Evolutionary conservation across 2,329 filamentous ascomycete genomes (phyloP).

Genomic region (Talaromyces sp.): DNA sequence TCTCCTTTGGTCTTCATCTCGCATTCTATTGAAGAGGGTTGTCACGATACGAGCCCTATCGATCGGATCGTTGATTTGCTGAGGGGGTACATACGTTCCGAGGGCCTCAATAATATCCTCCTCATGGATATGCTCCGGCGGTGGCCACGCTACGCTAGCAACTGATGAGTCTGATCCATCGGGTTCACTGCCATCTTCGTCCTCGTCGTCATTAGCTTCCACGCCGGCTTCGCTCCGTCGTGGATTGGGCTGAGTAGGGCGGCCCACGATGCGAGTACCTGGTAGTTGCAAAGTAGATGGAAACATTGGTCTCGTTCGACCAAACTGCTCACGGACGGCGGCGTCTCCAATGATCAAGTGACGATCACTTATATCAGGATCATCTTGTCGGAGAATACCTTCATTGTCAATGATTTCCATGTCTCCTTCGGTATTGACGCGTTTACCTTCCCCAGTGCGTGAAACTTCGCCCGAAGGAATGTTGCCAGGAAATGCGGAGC

Average conservation of each 20-base stretch:
- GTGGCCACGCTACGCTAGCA: conserved; percentile 42
- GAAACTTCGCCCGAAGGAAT: conserved; percentile 66
- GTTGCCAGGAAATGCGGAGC: conserved; percentile 73
- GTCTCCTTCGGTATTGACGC: conserved; percentile 64
- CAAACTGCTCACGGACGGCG: conserved; percentile 41
- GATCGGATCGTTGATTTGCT: conserved; percentile 47
- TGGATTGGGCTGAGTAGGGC: neutral
- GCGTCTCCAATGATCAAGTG: conserved; percentile 61
- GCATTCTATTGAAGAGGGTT: conserved; percentile 42
- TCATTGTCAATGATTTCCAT: conserved; percentile 64
- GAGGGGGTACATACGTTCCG: conserved; percentile 43
- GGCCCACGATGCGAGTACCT: conserved; percentile 11
- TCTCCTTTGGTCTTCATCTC: conserved; percentile 40
- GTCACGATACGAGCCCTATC: conserved; percentile 45
- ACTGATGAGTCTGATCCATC: conserved; percentile 32
- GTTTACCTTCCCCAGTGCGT: conserved; percentile 68
- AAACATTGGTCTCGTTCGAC: conserved; percentile 36
- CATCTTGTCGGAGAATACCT: conserved; percentile 62
- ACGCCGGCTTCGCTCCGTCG: conserved; percentile 10
- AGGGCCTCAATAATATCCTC: conserved; percentile 48
- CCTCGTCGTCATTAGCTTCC: conserved; percentile 24
- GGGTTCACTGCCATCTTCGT: conserved; percentile 26
- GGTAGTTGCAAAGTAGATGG: conserved; percentile 32
- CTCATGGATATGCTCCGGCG: conserved; percentile 40
- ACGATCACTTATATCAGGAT: conserved; percentile 62